Conservation (phyloP, 2,329 filamentous ascomycete species). For the Colletotrichum sp. region DNA sequence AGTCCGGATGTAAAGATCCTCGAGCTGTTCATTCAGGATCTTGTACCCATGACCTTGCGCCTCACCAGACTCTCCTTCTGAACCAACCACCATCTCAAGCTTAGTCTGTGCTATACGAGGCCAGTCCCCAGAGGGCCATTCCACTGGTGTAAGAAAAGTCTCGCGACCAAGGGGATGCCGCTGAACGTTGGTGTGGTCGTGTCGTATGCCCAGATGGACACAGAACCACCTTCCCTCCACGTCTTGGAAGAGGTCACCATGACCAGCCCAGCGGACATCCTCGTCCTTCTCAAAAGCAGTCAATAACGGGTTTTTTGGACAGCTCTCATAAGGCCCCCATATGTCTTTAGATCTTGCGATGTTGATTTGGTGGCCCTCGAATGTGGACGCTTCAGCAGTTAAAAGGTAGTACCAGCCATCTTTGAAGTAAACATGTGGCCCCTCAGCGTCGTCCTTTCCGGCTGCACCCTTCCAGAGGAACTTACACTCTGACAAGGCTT, state of each 20-base stretch:
- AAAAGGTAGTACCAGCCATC: constrained; percentile 41
- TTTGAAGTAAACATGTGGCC: constrained; percentile 31
- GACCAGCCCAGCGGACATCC: background rate
- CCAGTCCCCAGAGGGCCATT: background rate
- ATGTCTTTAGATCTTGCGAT: constrained; percentile 25
- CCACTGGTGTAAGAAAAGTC: background rate
- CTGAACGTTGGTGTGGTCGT: background rate
- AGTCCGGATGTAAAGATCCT: background rate
- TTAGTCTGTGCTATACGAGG: background rate
- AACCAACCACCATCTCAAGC: background rate
- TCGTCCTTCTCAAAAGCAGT: background rate
- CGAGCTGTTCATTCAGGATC: background rate
- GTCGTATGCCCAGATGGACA: background rate
- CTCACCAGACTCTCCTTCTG: background rate
- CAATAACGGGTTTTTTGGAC: background rate
- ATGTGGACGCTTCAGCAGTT: constrained; percentile 44
- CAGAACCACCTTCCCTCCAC: background rate
- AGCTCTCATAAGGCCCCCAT: constrained; percentile 21
- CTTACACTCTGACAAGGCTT: constrained; percentile 23
- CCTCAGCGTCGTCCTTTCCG: constrained; percentile 31
- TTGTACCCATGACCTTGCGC: background rate
- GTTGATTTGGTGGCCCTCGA: constrained; percentile 28
- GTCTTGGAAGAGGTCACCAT: background rate
- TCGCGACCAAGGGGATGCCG: background rate
- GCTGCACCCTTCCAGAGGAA: background rate